Evolutionary conservation across 2,329 filamentous ascomycete species (phyloP), one percentile per base, ranked within the genome.

Genomic region (Fusarium hainanense): DNA sequence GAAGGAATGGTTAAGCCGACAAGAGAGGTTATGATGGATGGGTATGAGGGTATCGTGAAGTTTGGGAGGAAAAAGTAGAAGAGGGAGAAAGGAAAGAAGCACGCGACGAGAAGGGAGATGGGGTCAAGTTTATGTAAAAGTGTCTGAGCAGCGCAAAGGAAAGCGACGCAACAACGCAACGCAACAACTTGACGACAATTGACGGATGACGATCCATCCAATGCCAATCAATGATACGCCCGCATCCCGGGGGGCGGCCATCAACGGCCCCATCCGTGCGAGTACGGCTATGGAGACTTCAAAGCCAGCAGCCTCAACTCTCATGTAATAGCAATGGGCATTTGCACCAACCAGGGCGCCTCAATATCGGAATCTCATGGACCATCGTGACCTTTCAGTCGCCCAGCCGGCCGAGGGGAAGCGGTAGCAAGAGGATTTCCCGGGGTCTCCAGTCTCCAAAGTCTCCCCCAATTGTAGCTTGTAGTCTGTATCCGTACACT

Each of bases 381-480:
- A 54, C 69, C 68, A 67, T 71, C 65, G 71, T 70, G 69, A 71
- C 71, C 69, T 56, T 63, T 37, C 32, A 50, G 42, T 50, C 18
- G 60, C 40, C 48, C 41, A 59, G 72, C 71, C 72, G 69, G 71
- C 71, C 74, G 72, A 76, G 71, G 68, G 74, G 74, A 75, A 73
- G 72, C 71, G 69, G 60, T 54, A 41, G 66, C 74, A 79, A 79
- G 77, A 79, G 75, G 77, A 79, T 79, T 79, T 79, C 75, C 76
- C 77, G 77, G 77, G 72, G 62, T 60, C 58, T 61, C 60, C 62
- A 63, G 62, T 60, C 58, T 61, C 60, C 62, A 63, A 67, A 54
- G 50, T 21, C 41, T 61, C 42, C 46, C 65, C 54, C 56, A 60
- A 55, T n/a, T 44, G 48, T 54, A 18, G 32, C 28, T 34, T 51